These are phyloP conservation scores for Purpureocillium takamizusanense DNA, from an alignment of 2,329 filamentous ascomycete species.

Conservation along the genomic window DNA sequence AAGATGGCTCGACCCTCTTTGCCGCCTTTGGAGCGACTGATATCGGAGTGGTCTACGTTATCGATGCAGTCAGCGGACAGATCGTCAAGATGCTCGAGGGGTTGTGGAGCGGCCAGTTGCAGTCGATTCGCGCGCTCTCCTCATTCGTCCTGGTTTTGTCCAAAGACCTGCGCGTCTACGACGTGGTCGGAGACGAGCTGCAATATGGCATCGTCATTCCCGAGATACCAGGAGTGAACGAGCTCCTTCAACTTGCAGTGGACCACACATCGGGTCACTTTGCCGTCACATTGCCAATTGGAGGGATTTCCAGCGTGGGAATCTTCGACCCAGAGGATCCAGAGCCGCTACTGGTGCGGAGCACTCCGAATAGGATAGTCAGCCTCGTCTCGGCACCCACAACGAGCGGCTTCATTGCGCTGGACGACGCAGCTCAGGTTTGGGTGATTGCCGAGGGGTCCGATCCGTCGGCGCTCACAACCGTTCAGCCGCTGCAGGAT, in stretches of 20 bases:
- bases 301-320: conserved; percentile 44
- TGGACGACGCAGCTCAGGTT: conserved; percentile 70
- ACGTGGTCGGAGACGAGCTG: conserved; percentile 71
- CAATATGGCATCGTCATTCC: conserved; percentile 55
- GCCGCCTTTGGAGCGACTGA: conserved; percentile 48
- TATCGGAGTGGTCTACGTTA: conserved; percentile 60
- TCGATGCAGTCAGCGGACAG: conserved; percentile 62
- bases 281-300: conserved; percentile 47
- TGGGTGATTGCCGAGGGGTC: conserved; percentile 53
- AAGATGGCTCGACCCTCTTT: conserved; percentile 78
- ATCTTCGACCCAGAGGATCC: conserved; percentile 57
- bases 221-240: conserved; percentile 24
- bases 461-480: conserved; percentile 39
- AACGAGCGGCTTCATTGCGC: conserved; percentile 62
- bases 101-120: conserved; percentile 55
- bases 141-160: conserved; percentile 70
- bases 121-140: conserved; percentile 62
- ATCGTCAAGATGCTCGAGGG: conserved; percentile 60
- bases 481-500: conserved; percentile 47
- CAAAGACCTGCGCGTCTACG: conserved; percentile 66
- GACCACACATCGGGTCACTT: conserved; percentile 58
- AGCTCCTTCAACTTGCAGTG: conserved; percentile 60
- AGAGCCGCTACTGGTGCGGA: conserved; percentile 49
- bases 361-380: conserved; percentile 50
- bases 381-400: conserved; percentile 56